A percentile compares a stretch with the other conserved stretches of the same genome.
Evolutionary conservation across 768 basidiomycete genomes (phyloP).

Genomic region (Paxillus involutus): DNA sequence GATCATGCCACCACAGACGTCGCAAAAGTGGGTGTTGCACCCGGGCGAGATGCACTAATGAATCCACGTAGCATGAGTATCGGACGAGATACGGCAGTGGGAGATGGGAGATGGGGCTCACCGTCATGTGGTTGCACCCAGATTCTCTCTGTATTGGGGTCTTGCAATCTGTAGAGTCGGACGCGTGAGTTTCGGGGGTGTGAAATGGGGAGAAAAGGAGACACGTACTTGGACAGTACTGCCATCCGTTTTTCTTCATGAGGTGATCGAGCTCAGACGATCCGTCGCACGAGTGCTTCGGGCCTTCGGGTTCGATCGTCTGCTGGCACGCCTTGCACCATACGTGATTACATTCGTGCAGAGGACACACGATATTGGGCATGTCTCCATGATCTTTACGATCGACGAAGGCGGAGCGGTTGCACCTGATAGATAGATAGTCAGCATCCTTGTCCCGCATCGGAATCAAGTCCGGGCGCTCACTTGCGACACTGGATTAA

Average conservation of each 20-base stretch:
- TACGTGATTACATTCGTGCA: slow-evolving; percentile 43
- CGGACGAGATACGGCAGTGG: no score
- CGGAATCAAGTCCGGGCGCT: slow-evolving; percentile 2
- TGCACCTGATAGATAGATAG: slow-evolving; percentile 40
- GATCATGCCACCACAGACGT: slow-evolving; percentile 48
- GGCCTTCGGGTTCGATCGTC: slow-evolving; percentile 31
- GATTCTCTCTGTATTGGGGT: slow-evolving; percentile 50
- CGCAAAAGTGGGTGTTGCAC: slow-evolving; percentile 64
- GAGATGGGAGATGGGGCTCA: slow-evolving; percentile 25
- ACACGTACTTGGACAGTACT: slow-evolving; percentile 56
- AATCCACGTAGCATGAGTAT: neutral
- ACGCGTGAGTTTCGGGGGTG: no score
- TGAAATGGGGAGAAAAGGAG: neutral
- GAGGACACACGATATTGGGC: slow-evolving; percentile 48
- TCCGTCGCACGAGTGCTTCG: slow-evolving; percentile 59
- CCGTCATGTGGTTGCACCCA: slow-evolving; percentile 63
- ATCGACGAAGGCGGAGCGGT: slow-evolving; percentile 48
- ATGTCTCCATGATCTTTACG: slow-evolving; percentile 42
- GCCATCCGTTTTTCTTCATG: slow-evolving; percentile 60
- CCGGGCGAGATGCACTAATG: slow-evolving; percentile 52
- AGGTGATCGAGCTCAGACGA: slow-evolving; percentile 51
- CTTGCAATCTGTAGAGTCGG: slow-evolving; percentile 34
- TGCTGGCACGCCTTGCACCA: slow-evolving; percentile 68
- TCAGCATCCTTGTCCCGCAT: neutral
- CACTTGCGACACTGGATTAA: slow-evolving; percentile 53